These are phyloP conservation scores for Limonium bicolor DNA, from an alignment of 148 eudicot genomes.

Conservation along the genomic window DNA sequence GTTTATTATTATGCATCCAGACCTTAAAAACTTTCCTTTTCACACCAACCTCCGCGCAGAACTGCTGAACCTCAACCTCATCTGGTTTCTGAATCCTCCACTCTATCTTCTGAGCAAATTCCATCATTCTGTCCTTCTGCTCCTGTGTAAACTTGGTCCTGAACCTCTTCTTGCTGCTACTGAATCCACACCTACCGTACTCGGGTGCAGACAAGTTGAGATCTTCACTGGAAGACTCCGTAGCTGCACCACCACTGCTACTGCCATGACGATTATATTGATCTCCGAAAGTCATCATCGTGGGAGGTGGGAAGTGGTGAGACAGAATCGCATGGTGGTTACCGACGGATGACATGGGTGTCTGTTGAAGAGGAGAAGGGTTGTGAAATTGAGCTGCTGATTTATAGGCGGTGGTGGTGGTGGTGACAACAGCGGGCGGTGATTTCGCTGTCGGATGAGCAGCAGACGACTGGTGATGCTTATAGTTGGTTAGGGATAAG, in stretches of 20 bases:
- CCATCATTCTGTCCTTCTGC: slow-evolving; percentile 38
- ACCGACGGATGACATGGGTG: background rate
- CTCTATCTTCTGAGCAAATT: slow-evolving; percentile 29
- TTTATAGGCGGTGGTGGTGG: slow-evolving; percentile 8
- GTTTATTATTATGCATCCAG: slow-evolving; percentile 62
- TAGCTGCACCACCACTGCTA: slow-evolving; percentile 45
- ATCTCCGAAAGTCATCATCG: slow-evolving; percentile 58
- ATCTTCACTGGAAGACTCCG: slow-evolving; percentile 67
- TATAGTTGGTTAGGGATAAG: background rate
- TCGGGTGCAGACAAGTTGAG: slow-evolving; percentile 19
- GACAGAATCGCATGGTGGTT: slow-evolving; percentile 3
- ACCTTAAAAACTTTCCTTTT: slow-evolving; percentile 46
- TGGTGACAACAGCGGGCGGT: slow-evolving; percentile 5
- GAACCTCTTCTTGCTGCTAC: slow-evolving; percentile 27
- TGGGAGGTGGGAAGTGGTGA: slow-evolving; percentile 6
- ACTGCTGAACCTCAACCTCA: slow-evolving; percentile 20
- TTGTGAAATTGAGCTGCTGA: slow-evolving; percentile 10
- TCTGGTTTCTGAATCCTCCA: slow-evolving; percentile 54
- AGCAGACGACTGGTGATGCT: background rate
- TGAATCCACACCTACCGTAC: background rate
- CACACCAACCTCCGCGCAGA: slow-evolving; percentile 32
- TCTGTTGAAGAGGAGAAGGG: background rate
- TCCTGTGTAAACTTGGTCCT: slow-evolving; percentile 39
- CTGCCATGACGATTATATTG: no score
- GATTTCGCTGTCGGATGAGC: slow-evolving; percentile 6